Evolutionary conservation across 139 green algal species (phyloP).

Genomic region (Tetradesmus lagerheimii): DNA sequence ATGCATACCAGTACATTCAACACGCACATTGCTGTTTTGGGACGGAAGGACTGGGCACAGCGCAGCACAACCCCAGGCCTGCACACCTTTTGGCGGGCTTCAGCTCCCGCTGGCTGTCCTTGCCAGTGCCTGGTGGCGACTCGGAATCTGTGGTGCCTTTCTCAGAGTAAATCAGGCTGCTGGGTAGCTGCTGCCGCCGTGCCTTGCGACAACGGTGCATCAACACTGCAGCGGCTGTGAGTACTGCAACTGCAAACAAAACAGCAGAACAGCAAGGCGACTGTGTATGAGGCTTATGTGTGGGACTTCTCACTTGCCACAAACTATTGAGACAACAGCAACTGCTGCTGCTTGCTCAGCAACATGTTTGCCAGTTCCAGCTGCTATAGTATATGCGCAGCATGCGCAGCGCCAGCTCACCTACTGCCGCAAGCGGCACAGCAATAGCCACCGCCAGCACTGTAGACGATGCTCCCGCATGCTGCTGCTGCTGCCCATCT

Average conservation of each 20-base stretch:
- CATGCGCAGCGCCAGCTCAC: background rate
- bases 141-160: background rate
- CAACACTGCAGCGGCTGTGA: background rate
- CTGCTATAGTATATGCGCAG: too few species aligned
- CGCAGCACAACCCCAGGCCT: too few species aligned
- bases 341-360: background rate
- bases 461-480: background rate
- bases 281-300: too few species aligned
- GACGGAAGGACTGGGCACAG: too few species aligned
- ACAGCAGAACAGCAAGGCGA: background rate
- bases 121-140: background rate
- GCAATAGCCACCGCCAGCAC: background rate
- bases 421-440: background rate
- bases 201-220: background rate
- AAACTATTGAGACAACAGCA: background rate
- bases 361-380: too few species aligned
- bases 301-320: background rate
- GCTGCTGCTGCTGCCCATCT: background rate
- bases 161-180: background rate
- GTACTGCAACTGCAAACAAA: background rate
- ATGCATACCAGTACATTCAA: too few species aligned
- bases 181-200: background rate
- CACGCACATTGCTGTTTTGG: too few species aligned
- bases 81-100: background rate
- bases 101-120: background rate